phyloP scores from a whole-genome alignment of 352 stramenopile species.

The Globisporangium echinulatum region DNA sequence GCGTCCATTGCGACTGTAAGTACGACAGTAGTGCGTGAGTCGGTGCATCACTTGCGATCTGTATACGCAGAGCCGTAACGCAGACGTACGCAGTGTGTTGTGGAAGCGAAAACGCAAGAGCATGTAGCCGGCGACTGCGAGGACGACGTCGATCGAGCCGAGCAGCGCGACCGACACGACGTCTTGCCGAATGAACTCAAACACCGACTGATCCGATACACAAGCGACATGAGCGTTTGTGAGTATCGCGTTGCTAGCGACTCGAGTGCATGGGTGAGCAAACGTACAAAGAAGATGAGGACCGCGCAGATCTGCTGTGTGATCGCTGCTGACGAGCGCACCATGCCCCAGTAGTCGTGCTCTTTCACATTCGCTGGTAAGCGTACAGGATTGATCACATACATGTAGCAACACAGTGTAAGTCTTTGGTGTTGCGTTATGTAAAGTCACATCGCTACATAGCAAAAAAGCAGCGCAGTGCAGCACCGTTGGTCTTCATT shows the following conservation, averaged over 20 bases:
- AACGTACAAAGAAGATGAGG: conserved; percentile 83
- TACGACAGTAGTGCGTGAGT: neutral
- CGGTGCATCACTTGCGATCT: neutral
- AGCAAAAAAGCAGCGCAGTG: neutral
- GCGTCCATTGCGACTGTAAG: conserved; percentile 37
- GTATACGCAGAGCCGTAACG: conserved; percentile 1
- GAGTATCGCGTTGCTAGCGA: neutral
- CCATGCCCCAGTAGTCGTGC: conserved; percentile 81
- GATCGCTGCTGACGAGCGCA: conserved; percentile 77
- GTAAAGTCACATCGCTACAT: neutral
- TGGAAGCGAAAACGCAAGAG: conserved; percentile 40
- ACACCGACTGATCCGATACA: conserved; percentile 40
- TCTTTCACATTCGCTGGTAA: conserved; percentile 68
- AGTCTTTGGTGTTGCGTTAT: neutral
- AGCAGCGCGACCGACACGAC: conserved; percentile 49
- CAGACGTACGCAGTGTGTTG: conserved; percentile 31
- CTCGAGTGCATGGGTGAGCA: neutral
- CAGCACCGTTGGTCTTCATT: conserved; percentile 83
- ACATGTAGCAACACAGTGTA: neutral
- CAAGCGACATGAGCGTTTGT: neutral
- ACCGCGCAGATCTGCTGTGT: conserved; percentile 87
- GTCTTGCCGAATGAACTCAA: conserved; percentile 57
- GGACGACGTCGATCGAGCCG: conserved; percentile 44
- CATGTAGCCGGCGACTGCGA: conserved; percentile 47
- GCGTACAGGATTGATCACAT: neutral